Percentiles rank a stretch among this genome's conserved stretches.
Evolutionary conservation across 2,329 filamentous ascomycete genomes (phyloP).

Genomic region (Botrytis byssoidea): DNA sequence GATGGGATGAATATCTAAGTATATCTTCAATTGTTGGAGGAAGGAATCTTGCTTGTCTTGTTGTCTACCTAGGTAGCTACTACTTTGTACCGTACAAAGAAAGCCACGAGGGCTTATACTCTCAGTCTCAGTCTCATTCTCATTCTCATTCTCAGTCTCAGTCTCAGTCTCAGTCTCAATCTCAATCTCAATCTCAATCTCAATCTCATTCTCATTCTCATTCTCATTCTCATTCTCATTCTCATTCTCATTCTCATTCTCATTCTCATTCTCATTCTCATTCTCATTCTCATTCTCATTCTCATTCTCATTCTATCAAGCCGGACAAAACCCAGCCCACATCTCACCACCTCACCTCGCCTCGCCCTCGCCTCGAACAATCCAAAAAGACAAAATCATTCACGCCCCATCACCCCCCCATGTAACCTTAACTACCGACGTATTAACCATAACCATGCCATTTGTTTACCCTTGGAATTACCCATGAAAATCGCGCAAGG

Average conservation of each 20-base stretch:
- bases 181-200: no score
- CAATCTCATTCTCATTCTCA: no score
- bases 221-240: not conserved
- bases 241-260: no score
- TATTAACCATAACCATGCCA: not conserved
- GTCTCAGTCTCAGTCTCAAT: no score
- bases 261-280: no score
- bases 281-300: no score
- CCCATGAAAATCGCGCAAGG: slow-evolving; percentile 6
- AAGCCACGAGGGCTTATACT: not conserved
- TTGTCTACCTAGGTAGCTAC: not conserved
- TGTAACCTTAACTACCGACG: not conserved
- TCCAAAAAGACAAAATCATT: not conserved
- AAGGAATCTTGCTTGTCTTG: not conserved
- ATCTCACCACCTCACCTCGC: not conserved
- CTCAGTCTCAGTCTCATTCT: no score
- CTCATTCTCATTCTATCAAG: not conserved
- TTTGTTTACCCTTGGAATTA: not conserved
- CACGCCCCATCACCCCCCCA: slow-evolving; percentile 4
- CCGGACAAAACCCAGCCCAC: slow-evolving; percentile 5
- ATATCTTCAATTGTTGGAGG: not conserved
- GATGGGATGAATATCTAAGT: not conserved
- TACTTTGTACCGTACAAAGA: not conserved
- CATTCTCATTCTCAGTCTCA: no score
- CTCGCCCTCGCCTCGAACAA: not conserved